phyloP scores from a whole-genome alignment of 2,329 filamentous ascomycete genomes.

The Parastagonospora nodorum region DNA sequence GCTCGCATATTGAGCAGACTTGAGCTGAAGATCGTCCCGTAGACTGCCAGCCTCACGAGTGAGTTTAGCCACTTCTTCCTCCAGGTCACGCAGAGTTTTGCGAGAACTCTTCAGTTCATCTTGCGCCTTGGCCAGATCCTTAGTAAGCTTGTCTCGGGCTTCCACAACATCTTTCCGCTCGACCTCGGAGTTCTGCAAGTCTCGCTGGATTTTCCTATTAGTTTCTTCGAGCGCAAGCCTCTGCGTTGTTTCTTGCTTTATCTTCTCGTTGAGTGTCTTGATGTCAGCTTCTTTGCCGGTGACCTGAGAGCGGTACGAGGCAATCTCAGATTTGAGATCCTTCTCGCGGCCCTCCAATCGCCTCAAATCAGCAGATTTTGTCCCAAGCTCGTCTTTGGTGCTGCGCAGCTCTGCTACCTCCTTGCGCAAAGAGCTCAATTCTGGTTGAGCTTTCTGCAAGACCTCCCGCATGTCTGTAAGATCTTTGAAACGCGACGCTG shows the following conservation, averaged over 20 bases:
- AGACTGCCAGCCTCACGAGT: conserved; percentile 69
- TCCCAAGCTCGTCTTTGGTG: conserved; percentile 74
- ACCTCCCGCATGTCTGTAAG: conserved; percentile 79
- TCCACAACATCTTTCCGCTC: conserved; percentile 80
- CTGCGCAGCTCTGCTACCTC: conserved; percentile 77
- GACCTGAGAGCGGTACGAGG: conserved; percentile 70
- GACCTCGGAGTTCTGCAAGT: conserved; percentile 76
- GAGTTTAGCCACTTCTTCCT: conserved; percentile 73
- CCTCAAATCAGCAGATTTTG: conserved; percentile 67
- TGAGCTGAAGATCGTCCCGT: conserved; percentile 81
- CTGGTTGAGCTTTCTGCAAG: conserved; percentile 82
- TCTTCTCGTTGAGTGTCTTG: conserved; percentile 75
- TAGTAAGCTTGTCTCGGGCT: conserved; percentile 70
- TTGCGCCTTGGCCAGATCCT: conserved; percentile 72
- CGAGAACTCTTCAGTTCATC: conserved; percentile 67
- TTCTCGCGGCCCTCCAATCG: conserved; percentile 82
- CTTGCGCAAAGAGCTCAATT: conserved; percentile 76
- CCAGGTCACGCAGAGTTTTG: conserved; percentile 70
- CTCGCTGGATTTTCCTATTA: conserved; percentile 72
- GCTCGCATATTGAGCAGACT: conserved; percentile 81
- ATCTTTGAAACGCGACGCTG: conserved; percentile 86
- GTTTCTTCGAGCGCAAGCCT: conserved; percentile 79
- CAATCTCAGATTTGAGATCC: conserved; percentile 76
- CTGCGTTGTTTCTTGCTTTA: conserved; percentile 73
- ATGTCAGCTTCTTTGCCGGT: conserved; percentile 79